Base-by-base conservation (phyloP, 192 early-diverging fungal species). In the Gamsiella multidivaricata region DNA sequence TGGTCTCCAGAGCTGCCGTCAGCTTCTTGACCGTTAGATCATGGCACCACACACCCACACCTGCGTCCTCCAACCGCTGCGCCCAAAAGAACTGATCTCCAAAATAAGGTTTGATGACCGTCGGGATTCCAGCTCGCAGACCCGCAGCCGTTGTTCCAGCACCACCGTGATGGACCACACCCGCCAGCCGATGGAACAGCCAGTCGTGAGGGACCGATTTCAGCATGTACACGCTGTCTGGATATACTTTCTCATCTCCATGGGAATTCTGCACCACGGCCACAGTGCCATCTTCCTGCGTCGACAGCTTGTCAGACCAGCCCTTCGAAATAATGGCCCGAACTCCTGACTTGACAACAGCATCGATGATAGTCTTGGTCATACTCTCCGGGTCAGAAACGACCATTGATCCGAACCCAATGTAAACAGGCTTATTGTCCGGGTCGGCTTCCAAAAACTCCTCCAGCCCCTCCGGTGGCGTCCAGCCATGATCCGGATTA, bases 391-490 rank as follows among this genome's bases (percentile, higher is more conserved):
- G 90, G 76, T 93, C 89, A 23, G 85, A 70, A 10, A 92, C 91
- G 23, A 92, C 86, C 67, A 94, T 94, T 26, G 88, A 90, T 29
- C 92, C 92, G 69, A 93, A 93, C 2, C 92, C 92, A 69, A 94
- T 92, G 66, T 94, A 94, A 3, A 94, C 81, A 0, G 86, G 83
- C 43, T 82, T 70, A n/a, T 72, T 67, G 0, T 71, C 39, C 26
- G 60, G 82, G 45, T 83, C 70, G 7, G 69, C 79, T 9, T 84
- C 65, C 53, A 94, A 61, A 58, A 94, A 94, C 20, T 63, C 76
- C 3, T 81, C 58, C 10, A 94, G 68, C 18, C 78, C 71, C 10
- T 74, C 54, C 15, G 86, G 86, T 10, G 89, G 87, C 29, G 81
- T 75, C 84, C 88, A 94, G 9, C 79, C 80, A 7, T 79, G 67